Conservation (phyloP, 345 rosid genomes). For the Lepidium africanum region DNA sequence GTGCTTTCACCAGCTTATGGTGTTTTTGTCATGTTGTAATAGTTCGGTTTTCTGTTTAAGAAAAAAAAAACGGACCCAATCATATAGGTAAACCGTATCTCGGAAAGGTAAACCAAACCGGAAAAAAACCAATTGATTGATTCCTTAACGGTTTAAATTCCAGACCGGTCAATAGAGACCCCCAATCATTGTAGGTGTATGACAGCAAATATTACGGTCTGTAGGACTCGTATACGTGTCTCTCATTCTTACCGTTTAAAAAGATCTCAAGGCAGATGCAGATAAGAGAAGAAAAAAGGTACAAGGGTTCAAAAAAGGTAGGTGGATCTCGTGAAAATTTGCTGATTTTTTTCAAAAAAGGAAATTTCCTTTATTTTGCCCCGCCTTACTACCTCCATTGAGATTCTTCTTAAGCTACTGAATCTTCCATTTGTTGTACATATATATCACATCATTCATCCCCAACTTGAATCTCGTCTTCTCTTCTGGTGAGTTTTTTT, state of each 20-base stretch:
- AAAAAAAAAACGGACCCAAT: too few species aligned
- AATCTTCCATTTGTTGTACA: neutral
- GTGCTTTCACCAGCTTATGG: too few species aligned
- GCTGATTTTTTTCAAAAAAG: neutral
- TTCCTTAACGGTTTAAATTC: too few species aligned
- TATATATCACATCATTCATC: neutral
- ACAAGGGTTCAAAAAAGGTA: neutral
- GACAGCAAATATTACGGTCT: neutral
- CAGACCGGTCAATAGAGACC: too few species aligned
- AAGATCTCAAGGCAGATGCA: neutral
- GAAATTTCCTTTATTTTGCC: neutral
- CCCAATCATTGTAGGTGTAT: too few species aligned
- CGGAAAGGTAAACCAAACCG: too few species aligned
- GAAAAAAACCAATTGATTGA: too few species aligned
- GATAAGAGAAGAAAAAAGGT: neutral
- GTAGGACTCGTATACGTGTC: neutral
- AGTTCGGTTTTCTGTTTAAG: too few species aligned
- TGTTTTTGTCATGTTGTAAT: too few species aligned
- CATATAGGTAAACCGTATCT: too few species aligned
- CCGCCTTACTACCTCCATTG: neutral
- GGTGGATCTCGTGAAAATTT: conserved; percentile 8
- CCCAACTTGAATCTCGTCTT: neutral
- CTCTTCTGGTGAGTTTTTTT: conserved; percentile 4
- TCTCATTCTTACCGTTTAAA: neutral
- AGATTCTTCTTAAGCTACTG: neutral